A percentile compares a stretch with the other conserved stretches of the same genome.
These are phyloP conservation scores for Phytomonas sp. DNA, from an alignment of 208 protist genomes.

Conservation along the genomic window DNA sequence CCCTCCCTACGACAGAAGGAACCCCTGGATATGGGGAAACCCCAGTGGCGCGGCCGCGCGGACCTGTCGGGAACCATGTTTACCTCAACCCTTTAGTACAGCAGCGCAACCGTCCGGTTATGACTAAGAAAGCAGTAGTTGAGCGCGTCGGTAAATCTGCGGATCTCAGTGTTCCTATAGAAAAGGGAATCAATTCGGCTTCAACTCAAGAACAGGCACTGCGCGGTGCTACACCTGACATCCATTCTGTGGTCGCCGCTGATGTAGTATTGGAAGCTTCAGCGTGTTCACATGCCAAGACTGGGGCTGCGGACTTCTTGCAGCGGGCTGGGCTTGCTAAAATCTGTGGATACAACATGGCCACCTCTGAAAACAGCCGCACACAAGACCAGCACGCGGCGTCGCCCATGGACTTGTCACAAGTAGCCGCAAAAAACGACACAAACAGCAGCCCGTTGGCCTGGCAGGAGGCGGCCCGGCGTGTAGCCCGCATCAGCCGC, in stretches of 20 bases:
- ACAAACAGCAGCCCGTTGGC: constrained; percentile 16
- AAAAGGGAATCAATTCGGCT: neutral
- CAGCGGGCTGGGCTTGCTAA: constrained; percentile 34
- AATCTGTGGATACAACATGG: constrained; percentile 39
- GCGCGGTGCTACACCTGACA: neutral
- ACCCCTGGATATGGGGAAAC: neutral
- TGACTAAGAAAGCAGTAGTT: constrained; percentile 18
- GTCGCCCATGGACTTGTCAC: neutral
- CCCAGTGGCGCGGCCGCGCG: neutral
- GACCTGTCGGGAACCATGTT: neutral
- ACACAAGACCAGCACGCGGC: neutral
- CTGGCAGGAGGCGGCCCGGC: constrained; percentile 51
- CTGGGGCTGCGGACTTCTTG: constrained; percentile 29
- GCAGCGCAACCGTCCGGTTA: constrained; percentile 17
- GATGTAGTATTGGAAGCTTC: constrained; percentile 5
- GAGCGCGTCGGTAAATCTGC: neutral
- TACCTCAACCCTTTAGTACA: neutral
- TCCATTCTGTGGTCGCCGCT: neutral
- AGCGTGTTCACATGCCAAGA: neutral
- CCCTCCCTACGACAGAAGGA: neutral
- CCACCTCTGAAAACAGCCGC: neutral
- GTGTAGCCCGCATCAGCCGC: constrained; percentile 44
- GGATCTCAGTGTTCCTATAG: neutral
- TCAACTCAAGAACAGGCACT: neutral
- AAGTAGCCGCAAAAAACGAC: neutral